These are phyloP conservation scores for Coniochaeta sp. DNA, from an alignment of 2,329 filamentous ascomycete species.

Conservation along the genomic window DNA sequence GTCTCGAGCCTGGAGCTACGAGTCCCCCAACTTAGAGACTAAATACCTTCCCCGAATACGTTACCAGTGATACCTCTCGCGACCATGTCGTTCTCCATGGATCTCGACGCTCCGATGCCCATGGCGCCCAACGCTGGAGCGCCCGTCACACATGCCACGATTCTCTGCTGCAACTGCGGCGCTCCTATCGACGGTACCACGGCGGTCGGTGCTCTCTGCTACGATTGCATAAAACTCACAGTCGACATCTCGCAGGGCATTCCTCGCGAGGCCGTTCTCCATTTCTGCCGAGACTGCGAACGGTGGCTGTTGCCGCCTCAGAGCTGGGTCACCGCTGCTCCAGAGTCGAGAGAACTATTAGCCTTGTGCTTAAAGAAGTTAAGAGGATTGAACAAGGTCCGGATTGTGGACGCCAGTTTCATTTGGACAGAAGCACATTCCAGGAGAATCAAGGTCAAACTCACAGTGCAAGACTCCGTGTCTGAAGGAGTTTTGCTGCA, in stretches of 20 bases:
- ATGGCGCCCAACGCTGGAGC: conserved; percentile 16
- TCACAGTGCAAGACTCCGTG: conserved; percentile 75
- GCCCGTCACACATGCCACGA: conserved; percentile 33
- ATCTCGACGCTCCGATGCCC: conserved; percentile 22
- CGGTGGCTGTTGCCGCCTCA: conserved; percentile 82
- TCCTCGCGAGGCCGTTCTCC: conserved; percentile 80
- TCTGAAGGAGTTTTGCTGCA: conserved; percentile 65
- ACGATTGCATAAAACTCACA: conserved; percentile 91
- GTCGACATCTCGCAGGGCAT: conserved; percentile 90
- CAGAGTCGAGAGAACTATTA: conserved; percentile 86
- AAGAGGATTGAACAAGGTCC: conserved; percentile 76
- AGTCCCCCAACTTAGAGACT: background rate
- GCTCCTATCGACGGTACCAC: conserved; percentile 89
- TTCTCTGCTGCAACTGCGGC: conserved; percentile 97
- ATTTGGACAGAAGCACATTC: conserved; percentile 99
- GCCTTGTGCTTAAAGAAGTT: conserved; percentile 87
- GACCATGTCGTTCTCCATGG: conserved; percentile 16
- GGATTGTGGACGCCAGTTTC: conserved; percentile 92
- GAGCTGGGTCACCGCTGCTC: conserved; percentile 77
- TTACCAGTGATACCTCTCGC: background rate
- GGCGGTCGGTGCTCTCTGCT: conserved; percentile 80
- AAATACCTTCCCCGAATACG: background rate
- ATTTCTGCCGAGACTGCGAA: conserved; percentile 92
- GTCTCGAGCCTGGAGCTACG: background rate
- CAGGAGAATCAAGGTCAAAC: conserved; percentile 83